Conservation (phyloP, 371 early-diverging fungal species). For the Cokeromyces recurvatus region DNA sequence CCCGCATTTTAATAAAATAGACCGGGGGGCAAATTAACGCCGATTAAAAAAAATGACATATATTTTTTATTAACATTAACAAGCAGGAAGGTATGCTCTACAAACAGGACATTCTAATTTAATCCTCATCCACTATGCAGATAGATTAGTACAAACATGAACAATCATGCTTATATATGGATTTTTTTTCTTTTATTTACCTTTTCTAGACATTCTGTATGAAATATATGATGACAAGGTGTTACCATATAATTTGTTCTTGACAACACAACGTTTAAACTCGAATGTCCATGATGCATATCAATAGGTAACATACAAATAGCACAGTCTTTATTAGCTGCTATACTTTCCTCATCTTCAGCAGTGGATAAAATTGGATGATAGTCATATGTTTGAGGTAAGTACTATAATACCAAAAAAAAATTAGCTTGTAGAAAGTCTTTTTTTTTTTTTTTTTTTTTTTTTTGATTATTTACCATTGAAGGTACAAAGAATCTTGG, state of each 20-base stretch:
- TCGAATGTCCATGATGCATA: slow-evolving; percentile 30
- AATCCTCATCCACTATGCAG: slow-evolving; percentile 81
- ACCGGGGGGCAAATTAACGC: no score
- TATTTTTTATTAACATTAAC: slow-evolving; percentile 18
- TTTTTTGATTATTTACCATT: slow-evolving; percentile 48
- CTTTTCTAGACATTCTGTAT: slow-evolving; percentile 71
- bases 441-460: no score
- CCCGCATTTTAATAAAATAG: no score
- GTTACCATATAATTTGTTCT: slow-evolving; percentile 74
- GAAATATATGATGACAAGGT: slow-evolving; percentile 80
- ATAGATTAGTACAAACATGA: no score
- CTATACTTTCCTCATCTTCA: slow-evolving; percentile 41
- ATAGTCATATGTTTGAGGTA: slow-evolving; percentile 72
- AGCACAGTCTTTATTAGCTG: slow-evolving; percentile 53
- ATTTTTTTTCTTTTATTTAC: slow-evolving; percentile 38
- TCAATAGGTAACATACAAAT: slow-evolving; percentile 76
- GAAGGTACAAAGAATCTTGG: slow-evolving; percentile 74
- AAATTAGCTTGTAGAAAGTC: no score
- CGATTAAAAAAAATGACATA: no score
- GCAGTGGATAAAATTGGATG: slow-evolving; percentile 53
- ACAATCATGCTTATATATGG: no score
- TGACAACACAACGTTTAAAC: slow-evolving; percentile 43
- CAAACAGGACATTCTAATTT: slow-evolving; percentile 79
- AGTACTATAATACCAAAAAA: slow-evolving; percentile 44
- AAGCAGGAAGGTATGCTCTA: slow-evolving; percentile 60